Evolutionary conservation across 2,329 filamentous ascomycete species (phyloP), one percentile per base, ranked within the genome.

Genomic region (Whalleya microplaca): DNA sequence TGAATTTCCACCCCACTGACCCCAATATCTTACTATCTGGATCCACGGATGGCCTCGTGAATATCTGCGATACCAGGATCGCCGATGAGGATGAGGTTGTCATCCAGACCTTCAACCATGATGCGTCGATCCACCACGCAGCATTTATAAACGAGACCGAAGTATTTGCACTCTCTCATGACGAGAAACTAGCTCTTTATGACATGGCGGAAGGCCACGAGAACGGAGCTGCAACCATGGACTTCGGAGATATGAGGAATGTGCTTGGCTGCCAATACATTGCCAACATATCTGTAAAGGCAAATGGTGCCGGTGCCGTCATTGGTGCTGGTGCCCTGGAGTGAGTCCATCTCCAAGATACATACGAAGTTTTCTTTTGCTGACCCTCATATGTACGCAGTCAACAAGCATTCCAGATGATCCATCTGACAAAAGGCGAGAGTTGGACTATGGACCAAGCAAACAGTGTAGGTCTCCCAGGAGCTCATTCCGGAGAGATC

Each of bases 1-100:
- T 87, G 1, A 77, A 80, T 67, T 86, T 87, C 66, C 86, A 90
- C 71, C 86, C 87, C 0, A 76, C 73, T 2, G 76, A 83, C 47
- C 79, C 83, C 0, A 79, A 82, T 44, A 76, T 90, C 16, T 81
- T 94, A 5, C 79, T 94, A 10, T 91, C 89, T 1, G 89, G 89
- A 43, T 91, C 89, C 40, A 94, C 90, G 14, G 91, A 95, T 72
- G 90, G 90, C 6, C 82, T 94, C 1, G 82, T 94, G 66, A 92
- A 90, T 68, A 78, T 94, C 45, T 91, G 89, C 73, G 87, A 95
- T 74, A 88, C 84, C 18, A 80, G 81, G 46, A 81, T 90, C 55
- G 74, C 79, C 18, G 88, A 91, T 64, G 90, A 94, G 73, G 90
- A 94, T 68, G 90, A 94, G 45, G 86, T 90, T 1, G 77, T 92